Evolutionary conservation across 1,139 yeast genomes (phyloP).

Genomic region (Torulaspora globosa): DNA sequence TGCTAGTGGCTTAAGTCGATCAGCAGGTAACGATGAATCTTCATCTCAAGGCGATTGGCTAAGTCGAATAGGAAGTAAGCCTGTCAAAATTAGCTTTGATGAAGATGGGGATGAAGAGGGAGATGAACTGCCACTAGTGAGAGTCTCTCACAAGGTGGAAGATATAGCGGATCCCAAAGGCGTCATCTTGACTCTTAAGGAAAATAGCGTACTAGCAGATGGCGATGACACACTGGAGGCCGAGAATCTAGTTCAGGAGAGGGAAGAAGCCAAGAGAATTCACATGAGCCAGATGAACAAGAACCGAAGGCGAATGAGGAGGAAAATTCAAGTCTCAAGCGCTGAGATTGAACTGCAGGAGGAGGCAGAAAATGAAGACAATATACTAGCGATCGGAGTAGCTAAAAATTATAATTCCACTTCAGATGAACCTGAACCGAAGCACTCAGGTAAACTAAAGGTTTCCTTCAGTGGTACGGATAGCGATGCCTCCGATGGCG

Average conservation of each 20-base stretch:
- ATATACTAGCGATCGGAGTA: slow-evolving; percentile 21
- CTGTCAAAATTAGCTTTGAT: slow-evolving; percentile 20
- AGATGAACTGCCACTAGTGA: slow-evolving; percentile 32
- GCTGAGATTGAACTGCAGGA: slow-evolving; percentile 44
- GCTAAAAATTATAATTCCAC: slow-evolving; percentile 2
- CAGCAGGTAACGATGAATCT: slow-evolving; percentile 12
- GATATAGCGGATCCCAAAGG: slow-evolving; percentile 33
- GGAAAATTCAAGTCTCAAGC: slow-evolving; percentile 34
- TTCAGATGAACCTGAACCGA: not conserved
- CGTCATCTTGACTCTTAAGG: slow-evolving; percentile 63
- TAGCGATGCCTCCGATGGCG: slow-evolving; percentile 26
- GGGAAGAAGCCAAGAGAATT: slow-evolving; percentile 23
- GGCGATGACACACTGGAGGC: slow-evolving; percentile 33
- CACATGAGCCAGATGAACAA: slow-evolving; percentile 26
- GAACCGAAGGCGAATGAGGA: slow-evolving; percentile 24
- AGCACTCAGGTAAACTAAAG: slow-evolving; percentile 18
- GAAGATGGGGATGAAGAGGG: slow-evolving; percentile 35
- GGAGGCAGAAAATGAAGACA: slow-evolving; percentile 19
- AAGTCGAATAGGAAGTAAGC: slow-evolving; percentile 25
- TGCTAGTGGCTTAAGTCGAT: slow-evolving; percentile 24
- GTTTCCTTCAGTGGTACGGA: slow-evolving; percentile 18
- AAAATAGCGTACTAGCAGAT: slow-evolving; percentile 42
- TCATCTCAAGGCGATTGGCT: slow-evolving; percentile 10
- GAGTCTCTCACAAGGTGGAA: slow-evolving; percentile 19
- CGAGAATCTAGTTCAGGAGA: slow-evolving; percentile 18